Conservation (phyloP, 306 rosid species). For the Sophora flavescens region DNA sequence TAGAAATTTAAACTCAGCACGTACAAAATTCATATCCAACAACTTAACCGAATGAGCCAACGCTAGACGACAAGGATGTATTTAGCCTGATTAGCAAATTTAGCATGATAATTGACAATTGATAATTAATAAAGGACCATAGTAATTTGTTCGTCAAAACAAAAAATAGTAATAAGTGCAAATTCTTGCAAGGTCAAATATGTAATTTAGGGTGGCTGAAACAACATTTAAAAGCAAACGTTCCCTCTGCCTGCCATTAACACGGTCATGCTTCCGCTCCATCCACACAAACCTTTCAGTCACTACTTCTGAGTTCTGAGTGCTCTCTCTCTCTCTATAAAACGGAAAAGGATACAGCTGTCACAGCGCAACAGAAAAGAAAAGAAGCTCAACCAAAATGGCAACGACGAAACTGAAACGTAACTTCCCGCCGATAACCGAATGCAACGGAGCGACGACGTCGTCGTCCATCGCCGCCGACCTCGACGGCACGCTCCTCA, state of each 20-base stretch:
- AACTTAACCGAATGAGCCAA: no score
- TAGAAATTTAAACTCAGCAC: no score
- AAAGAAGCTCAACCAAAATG: conserved; percentile 40
- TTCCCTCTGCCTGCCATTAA: conserved; percentile 7
- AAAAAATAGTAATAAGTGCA: no score
- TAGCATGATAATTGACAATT: no score
- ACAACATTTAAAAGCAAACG: conserved; percentile 61
- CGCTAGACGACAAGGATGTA: no score
- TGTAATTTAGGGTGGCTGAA: conserved; percentile 37
- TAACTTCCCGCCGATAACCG: conserved; percentile 64
- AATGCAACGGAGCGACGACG: conserved; percentile 47
- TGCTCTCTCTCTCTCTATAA: not conserved
- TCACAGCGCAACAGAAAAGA: conserved; percentile 8
- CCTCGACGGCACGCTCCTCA: conserved; percentile 90
- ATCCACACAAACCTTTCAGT: not conserved
- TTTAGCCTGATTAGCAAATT: no score
- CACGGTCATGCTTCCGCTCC: no score
- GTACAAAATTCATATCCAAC: no score
- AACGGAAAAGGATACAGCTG: not conserved
- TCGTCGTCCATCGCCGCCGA: conserved; percentile 80
- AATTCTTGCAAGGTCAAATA: not conserved
- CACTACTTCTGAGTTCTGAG: not conserved
- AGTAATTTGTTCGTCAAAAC: no score
- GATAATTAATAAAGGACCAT: no score
- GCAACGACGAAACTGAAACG: conserved; percentile 52